phyloP scores from a whole-genome alignment of 164 flowering plant species.

The Berberis thunbergii region DNA sequence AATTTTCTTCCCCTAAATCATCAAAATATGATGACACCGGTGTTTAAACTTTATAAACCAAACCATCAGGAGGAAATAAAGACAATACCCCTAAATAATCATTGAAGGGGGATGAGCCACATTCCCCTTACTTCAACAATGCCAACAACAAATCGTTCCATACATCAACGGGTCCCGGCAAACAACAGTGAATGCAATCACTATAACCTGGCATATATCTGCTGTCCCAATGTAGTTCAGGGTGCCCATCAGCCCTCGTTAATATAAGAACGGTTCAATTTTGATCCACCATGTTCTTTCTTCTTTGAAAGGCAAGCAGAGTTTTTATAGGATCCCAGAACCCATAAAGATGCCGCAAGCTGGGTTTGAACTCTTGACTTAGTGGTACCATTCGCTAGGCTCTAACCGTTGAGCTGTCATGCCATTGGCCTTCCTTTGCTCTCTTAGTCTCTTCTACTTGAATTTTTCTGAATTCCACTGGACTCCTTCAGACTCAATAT shows the following conservation, averaged over 20 bases:
- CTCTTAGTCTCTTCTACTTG: constrained; percentile 51
- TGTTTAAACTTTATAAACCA: too few relatives aligned
- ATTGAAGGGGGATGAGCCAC: not conserved
- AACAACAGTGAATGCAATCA: constrained; percentile 88
- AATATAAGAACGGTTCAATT: constrained; percentile 44
- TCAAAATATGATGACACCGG: too few relatives aligned
- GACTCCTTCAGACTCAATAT: constrained; percentile 25
- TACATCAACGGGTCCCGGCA: constrained; percentile 83
- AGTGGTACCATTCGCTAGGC: too few relatives aligned
- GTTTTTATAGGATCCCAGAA: too few relatives aligned
- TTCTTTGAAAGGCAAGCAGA: too few relatives aligned
- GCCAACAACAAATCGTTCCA: constrained; percentile 47
- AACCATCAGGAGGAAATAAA: too few relatives aligned
- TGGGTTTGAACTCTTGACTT: too few relatives aligned
- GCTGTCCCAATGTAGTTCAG: constrained; percentile 58
- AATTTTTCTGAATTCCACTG: constrained; percentile 38
- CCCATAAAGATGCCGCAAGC: too few relatives aligned
- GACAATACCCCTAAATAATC: too few relatives aligned
- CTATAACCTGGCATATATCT: constrained; percentile 54
- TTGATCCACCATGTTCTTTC: constrained; percentile 10
- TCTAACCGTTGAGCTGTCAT: too few relatives aligned
- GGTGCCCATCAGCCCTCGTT: constrained; percentile 89
- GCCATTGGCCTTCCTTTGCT: not conserved
- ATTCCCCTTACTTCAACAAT: not conserved
- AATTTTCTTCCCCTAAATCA: too few relatives aligned